Base-by-base conservation (phyloP, 208 protist species). In the Wallacemonas collosoma region DNA sequence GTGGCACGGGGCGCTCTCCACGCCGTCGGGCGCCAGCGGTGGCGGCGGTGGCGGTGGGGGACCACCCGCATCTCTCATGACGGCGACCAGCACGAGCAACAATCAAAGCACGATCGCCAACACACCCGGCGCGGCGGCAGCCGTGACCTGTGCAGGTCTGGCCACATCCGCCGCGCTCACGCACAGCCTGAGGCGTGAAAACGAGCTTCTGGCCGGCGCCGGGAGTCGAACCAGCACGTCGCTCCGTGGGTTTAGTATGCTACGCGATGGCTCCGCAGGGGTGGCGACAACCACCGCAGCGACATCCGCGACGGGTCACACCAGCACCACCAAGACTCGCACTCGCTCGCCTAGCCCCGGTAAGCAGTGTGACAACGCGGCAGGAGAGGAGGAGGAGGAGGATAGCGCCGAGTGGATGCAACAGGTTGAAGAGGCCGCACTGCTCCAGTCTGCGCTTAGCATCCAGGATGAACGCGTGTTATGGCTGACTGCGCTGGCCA, bases 381-480 rank as follows among this genome's bases (percentile, higher is more conserved):
- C 38, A 36, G 35, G 7, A 3, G 26, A 58, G 45, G 36, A 51
- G 43, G 72, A 77, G 48, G 67, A 56, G 40, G 64, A 50, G 43
- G 45, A 54, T 9, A 11, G 26, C 45, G 3, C 55, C 48, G 57
- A n/a, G 2, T 7, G 14, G 7, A 8, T 7, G 3, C 47, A 6
- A 5, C 45, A 41, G 38, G 56, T 67, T 48, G 53, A 44, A 15
- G 77, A 86, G 54, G 81, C 81, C 4, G 79, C 67, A 14, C 6
- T 75, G 47, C 38, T 92, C 54, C 66, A 86, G 57, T 68, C 61
- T 3, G 86, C 83, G 11, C 61, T 93, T 62, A 66, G 62, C 17
- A 76, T 94, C 53, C 87, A 96, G 68, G 84, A 93, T 47, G 87
- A 94, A 50, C 72, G 78, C 8, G 75, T 89, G 38, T 57, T 94